A percentile compares a stretch with the other conserved stretches of the same genome.
phyloP scores from a whole-genome alignment of 768 basidiomycete species.

The Myochromella boudieri region DNA sequence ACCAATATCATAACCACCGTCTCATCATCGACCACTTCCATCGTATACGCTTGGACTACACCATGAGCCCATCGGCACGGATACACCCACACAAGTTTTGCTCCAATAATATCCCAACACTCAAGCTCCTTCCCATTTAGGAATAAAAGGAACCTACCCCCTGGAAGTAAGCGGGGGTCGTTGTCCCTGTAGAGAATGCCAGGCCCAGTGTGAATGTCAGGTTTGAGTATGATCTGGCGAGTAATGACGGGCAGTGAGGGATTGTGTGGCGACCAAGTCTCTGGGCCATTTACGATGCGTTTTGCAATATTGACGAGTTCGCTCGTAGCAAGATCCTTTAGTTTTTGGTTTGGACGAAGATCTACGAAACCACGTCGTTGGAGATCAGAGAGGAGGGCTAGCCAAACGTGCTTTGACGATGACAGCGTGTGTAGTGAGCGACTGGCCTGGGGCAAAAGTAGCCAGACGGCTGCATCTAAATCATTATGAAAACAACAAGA shows the following conservation, averaged over 20 bases:
- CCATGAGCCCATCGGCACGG: neutral
- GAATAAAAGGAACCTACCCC: neutral
- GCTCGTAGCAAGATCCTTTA: neutral
- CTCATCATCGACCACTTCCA: neutral
- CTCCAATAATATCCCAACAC: neutral
- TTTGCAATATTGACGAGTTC: slow-evolving; percentile 6
- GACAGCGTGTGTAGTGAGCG: slow-evolving; percentile 37
- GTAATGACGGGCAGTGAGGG: neutral
- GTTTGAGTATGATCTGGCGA: neutral
- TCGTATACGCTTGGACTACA: neutral
- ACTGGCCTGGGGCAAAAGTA: neutral
- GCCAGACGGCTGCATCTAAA: neutral
- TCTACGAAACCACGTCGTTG: slow-evolving; percentile 8
- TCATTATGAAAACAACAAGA: neutral
- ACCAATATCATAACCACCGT: neutral
- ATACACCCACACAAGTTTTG: neutral
- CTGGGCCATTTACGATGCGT: slow-evolving; percentile 1
- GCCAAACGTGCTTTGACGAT: slow-evolving; percentile 32
- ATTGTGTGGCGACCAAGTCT: neutral
- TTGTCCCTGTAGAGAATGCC: neutral
- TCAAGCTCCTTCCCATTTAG: neutral
- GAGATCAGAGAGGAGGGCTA: slow-evolving; percentile 1
- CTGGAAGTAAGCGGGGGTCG: neutral
- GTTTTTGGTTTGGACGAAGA: neutral
- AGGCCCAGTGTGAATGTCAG: neutral